phyloP scores from a whole-genome alignment of 305 asterid species.

The Fraxinus xanthoxyloides region DNA sequence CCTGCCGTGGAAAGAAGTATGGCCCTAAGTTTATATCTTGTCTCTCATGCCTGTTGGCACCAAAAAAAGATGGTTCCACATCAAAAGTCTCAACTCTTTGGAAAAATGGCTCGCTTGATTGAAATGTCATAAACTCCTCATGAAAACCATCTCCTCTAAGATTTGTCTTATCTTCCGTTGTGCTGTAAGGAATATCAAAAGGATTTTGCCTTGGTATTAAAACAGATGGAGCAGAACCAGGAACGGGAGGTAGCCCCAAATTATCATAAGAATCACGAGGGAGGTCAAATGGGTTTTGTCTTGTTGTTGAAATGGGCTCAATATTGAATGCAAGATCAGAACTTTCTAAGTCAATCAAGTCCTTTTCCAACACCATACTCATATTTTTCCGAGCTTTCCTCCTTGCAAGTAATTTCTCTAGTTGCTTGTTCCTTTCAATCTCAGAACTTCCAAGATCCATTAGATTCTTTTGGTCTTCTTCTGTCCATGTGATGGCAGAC shows the following conservation, averaged over 20 bases:
- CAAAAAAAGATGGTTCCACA: slow-evolving; percentile 67
- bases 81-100: slow-evolving; percentile 73
- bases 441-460: slow-evolving; percentile 93
- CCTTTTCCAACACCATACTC: slow-evolving; percentile 56
- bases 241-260: slow-evolving; percentile 71
- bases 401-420: slow-evolving; percentile 84
- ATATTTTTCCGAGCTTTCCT: slow-evolving; percentile 68
- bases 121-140: slow-evolving; percentile 53
- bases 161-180: slow-evolving; percentile 82
- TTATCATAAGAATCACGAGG: slow-evolving; percentile 44
- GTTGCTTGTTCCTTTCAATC: slow-evolving; percentile 79
- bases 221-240: slow-evolving; percentile 98
- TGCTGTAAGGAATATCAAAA: slow-evolving; percentile 83
- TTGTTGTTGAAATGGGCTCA: slow-evolving; percentile 68
- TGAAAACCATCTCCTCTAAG: slow-evolving; percentile 65
- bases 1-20: slow-evolving; percentile 52
- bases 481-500: slow-evolving; percentile 83
- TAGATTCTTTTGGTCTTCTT: slow-evolving; percentile 94
- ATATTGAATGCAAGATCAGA: slow-evolving; percentile 58
- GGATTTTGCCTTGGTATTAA: slow-evolving; percentile 73
- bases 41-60: slow-evolving; percentile 46
- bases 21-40: slow-evolving; percentile 56
- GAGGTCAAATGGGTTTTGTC: slow-evolving; percentile 74
- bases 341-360: slow-evolving; percentile 80
- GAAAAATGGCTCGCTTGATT: slow-evolving; percentile 55